phyloP scores from a whole-genome alignment of 805 yeast species.

The Jamesozyma lodderae region DNA sequence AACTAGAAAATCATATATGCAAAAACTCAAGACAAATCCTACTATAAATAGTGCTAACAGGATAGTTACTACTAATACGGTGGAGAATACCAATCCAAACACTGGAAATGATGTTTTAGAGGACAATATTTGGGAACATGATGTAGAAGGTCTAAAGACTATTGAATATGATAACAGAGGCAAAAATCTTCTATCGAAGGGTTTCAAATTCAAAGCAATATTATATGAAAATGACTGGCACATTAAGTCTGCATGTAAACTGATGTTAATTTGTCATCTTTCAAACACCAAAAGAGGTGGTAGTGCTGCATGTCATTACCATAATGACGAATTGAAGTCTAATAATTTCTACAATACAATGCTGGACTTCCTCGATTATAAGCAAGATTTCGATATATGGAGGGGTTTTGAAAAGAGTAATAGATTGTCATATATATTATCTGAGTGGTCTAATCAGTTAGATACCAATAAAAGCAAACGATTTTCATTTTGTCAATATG shows the following conservation, averaged over 20 bases:
- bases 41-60: not conserved
- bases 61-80: not conserved
- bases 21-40: not conserved
- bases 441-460: conserved; percentile 1
- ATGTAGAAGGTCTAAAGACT: conserved; percentile 1
- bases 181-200: not conserved
- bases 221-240: conserved; percentile 77
- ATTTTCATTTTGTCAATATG: conserved; percentile 64
- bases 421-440: not conserved
- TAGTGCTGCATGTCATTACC: conserved; percentile 10
- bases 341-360: conserved; percentile 58
- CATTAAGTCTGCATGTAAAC: conserved; percentile 53
- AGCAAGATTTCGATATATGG: conserved; percentile 81
- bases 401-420: conserved; percentile 4
- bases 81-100: not conserved
- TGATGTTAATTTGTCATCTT: conserved; percentile 45
- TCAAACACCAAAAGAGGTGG: conserved; percentile 35
- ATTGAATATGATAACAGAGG: conserved; percentile 1
- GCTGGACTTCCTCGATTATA: conserved; percentile 70
- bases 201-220: conserved; percentile 26
- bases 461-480: conserved; percentile 5
- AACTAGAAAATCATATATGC: conserved; percentile 1
- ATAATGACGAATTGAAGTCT: conserved; percentile 26
- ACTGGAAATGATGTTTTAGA: not conserved
- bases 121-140: conserved; percentile 2